A percentile compares a stretch with the other conserved stretches of the same genome.
These are phyloP conservation scores for Aspergillus spinulosporus DNA, from an alignment of 2,329 filamentous ascomycete species.

Conservation along the genomic window DNA sequence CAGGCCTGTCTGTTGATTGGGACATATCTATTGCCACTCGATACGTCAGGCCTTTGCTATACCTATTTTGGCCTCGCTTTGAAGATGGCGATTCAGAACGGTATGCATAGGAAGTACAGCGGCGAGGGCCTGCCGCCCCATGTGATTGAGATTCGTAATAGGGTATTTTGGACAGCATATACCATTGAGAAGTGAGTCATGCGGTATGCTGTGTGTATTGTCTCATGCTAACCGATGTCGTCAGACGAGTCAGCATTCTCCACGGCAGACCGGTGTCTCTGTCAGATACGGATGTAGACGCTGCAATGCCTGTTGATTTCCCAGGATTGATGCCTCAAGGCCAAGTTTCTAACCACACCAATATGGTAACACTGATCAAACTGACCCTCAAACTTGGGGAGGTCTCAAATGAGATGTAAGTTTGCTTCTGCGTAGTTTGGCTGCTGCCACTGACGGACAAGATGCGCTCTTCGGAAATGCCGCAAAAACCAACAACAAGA, in stretches of 20 bases:
- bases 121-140: slow-evolving; percentile 41
- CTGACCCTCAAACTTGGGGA: background rate
- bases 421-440: no score
- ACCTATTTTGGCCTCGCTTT: slow-evolving; percentile 55
- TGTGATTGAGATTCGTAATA: slow-evolving; percentile 51
- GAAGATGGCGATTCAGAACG: slow-evolving; percentile 57
- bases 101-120: slow-evolving; percentile 54
- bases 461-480: background rate
- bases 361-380: slow-evolving; percentile 1
- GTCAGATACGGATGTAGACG: background rate
- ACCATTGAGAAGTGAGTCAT: slow-evolving; percentile 50
- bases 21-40: slow-evolving; percentile 47
- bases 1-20: slow-evolving; percentile 47
- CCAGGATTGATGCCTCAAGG: background rate
- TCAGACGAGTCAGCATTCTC: slow-evolving; percentile 1
- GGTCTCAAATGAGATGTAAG: background rate
- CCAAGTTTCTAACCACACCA: background rate
- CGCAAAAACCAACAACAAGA: background rate
- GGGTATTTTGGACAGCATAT: slow-evolving; percentile 57
- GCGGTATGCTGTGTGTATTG: no score
- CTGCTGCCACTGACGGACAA: background rate
- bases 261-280: background rate
- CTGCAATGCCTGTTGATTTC: background rate
- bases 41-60: slow-evolving; percentile 54
- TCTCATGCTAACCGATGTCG: background rate